Base-by-base conservation (phyloP, 176 grass and related monocot genomes). In the Musa itinerans region DNA sequence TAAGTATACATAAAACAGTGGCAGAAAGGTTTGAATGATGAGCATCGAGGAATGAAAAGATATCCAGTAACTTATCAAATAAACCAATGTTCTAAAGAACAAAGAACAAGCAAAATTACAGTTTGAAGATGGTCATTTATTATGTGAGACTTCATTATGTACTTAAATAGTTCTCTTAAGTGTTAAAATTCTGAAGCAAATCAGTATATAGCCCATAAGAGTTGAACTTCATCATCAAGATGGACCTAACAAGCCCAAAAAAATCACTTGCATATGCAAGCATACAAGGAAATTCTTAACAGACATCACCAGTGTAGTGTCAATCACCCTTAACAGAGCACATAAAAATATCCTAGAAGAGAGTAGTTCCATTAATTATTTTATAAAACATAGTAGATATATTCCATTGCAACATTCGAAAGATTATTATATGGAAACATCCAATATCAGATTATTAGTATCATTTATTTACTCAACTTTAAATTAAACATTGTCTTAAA, bases 181-280 rank as follows among this genome's bases (percentile, higher is more conserved):
- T 14, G 23, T 25, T 65, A 22, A 65, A 65, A 65, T 25, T 21
- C 25, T 27, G 10, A 65, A 65, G 63, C 23, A 65, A 65, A 22
- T 65, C 2, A 65, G 13, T 25, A n/a, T 17, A 49, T 7, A 50
- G 29, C 11, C 5, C 34, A 69, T 6, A 10, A 69, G 7, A 49
- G 27, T 69, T 49, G 17, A 43, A 69, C 29, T 69, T 69, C 66
- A 11, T 69, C 66, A 20, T 69, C 66, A 69, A 49, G 66, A 69
- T n/a, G 66, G 27, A 69, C 1, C 34, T 10, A 17, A 11, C 51
- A 53, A 53, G 52, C 70, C 24, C 6, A 8, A 61, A 61, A 61
- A 73, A 54, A 25, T 15, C 24, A 25, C 13, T 15, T 73, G n/a
- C 50, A 26, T 54, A 54, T 53, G 20, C 3, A 54, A 25, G 19